Evolutionary conservation across 108 stramenopile genomes (phyloP).

Genomic region (Fragilariopsis cylindrus): DNA sequence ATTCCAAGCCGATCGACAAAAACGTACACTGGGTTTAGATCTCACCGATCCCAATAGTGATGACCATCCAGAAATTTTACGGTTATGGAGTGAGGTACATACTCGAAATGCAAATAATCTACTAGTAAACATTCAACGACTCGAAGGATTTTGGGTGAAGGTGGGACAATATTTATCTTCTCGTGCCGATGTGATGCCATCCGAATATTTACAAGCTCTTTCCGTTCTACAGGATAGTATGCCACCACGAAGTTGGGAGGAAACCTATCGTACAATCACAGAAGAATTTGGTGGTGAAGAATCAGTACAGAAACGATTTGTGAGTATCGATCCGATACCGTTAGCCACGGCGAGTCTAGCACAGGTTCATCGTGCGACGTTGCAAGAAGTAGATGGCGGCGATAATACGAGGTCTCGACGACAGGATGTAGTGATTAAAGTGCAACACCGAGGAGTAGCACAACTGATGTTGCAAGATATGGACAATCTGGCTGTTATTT

Average conservation of each 20-base stretch:
- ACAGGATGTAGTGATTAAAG: conserved; percentile 50
- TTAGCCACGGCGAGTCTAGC: conserved; percentile 48
- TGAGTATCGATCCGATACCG: conserved; percentile 15
- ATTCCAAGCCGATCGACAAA: neutral
- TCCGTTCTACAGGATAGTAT: conserved; percentile 51
- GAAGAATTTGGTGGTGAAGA: conserved; percentile 5
- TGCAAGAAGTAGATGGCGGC: conserved; percentile 9
- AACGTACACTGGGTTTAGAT: neutral
- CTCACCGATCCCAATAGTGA: conserved; percentile 1
- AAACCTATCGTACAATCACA: conserved; percentile 18
- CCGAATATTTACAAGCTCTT: conserved; percentile 31
- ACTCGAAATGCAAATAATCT: conserved; percentile 17
- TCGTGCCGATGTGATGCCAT: conserved; percentile 57
- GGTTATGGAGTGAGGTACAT: conserved; percentile 18
- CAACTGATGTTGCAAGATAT: conserved; percentile 50
- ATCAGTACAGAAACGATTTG: conserved; percentile 17
- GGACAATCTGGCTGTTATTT: conserved; percentile 37
- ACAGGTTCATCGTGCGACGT: conserved; percentile 50
- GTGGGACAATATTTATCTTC: conserved; percentile 52
- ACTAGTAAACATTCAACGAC: conserved; percentile 11
- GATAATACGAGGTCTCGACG: neutral
- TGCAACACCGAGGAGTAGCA: conserved; percentile 49
- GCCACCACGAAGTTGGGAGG: conserved; percentile 35
- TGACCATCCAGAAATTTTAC: conserved; percentile 15
- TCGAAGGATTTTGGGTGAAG: conserved; percentile 61